Evolutionary conservation across 352 stramenopile genomes (phyloP).

Genomic region (Pythium apleroticum): DNA sequence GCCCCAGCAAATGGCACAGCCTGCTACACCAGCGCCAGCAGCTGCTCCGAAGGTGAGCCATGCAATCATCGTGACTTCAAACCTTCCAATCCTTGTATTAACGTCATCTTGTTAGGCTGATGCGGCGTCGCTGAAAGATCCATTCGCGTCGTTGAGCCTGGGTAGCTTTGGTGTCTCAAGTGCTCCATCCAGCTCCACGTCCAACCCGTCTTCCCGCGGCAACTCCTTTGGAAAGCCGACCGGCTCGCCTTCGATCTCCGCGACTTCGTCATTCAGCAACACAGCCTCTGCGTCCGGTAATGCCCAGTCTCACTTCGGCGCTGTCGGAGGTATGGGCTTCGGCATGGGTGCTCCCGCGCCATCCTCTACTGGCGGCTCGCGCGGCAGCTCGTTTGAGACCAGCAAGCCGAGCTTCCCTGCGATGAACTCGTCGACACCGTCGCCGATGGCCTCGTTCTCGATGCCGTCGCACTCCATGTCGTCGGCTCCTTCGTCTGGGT

Average conservation of each 20-base stretch:
- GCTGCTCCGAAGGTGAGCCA: slow-evolving; percentile 41
- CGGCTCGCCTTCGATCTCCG: slow-evolving; percentile 10
- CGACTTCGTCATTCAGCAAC: slow-evolving; percentile 25
- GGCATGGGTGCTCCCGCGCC: slow-evolving; percentile 21
- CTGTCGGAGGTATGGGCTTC: slow-evolving; percentile 3
- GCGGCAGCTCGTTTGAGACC: slow-evolving; percentile 42
- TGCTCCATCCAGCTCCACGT: slow-evolving; percentile 18
- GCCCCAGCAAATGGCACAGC: not conserved
- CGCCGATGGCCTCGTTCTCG: slow-evolving; percentile 43
- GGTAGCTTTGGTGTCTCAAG: slow-evolving; percentile 49
- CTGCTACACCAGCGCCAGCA: slow-evolving; percentile 21
- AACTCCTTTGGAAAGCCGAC: slow-evolving; percentile 35
- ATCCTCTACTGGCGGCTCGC: slow-evolving; percentile 24
- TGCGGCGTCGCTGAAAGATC: slow-evolving; percentile 57
- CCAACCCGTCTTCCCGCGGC: slow-evolving; percentile 30
- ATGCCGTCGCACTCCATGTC: slow-evolving; percentile 16
- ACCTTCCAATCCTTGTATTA: not conserved
- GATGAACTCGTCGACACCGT: slow-evolving; percentile 16
- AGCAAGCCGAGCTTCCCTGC: slow-evolving; percentile 24
- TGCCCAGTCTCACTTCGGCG: slow-evolving; percentile 9
- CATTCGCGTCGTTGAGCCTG: slow-evolving; percentile 71
- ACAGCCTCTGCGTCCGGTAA: slow-evolving; percentile 15
- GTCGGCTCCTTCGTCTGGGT: slow-evolving; percentile 4
- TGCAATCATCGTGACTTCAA: not conserved
- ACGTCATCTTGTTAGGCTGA: slow-evolving; percentile 18